Conservation (phyloP, 768 basidiomycete species). For the Boletus rubropictus region DNA sequence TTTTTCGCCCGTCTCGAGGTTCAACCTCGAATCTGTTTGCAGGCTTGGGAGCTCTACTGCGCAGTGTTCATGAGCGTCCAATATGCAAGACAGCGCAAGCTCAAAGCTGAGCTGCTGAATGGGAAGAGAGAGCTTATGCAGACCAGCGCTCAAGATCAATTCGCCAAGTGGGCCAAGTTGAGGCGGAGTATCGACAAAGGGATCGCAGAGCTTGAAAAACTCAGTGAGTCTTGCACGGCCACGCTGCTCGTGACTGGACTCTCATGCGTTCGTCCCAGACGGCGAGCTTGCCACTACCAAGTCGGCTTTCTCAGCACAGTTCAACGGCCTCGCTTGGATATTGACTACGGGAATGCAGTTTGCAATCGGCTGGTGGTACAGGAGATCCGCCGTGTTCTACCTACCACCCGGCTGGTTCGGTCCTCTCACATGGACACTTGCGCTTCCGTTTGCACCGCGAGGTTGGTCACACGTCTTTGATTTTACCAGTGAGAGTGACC, state of each 20-base stretch:
- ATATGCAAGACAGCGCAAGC: constrained; percentile 53
- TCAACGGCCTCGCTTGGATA: constrained; percentile 72
- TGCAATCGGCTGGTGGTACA: constrained; percentile 85
- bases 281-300: constrained; percentile 55
- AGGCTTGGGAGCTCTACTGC: constrained; percentile 74
- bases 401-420: constrained; percentile 89
- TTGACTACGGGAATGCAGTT: constrained; percentile 86
- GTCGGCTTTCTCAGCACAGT: constrained; percentile 60
- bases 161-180: constrained; percentile 97
- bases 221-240: constrained; percentile 57
- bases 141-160: constrained; percentile 95
- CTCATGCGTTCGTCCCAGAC: constrained; percentile 44
- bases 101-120: constrained; percentile 74
- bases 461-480: constrained; percentile 42
- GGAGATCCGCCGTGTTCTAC: constrained; percentile 87
- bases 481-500: not conserved
- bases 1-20: not conserved
- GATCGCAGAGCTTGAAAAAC: constrained; percentile 81
- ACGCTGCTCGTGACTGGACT: not conserved
- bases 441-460: constrained; percentile 85
- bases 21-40: constrained; percentile 5
- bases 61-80: constrained; percentile 55
- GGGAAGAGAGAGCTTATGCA: constrained; percentile 81
- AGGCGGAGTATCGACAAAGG: constrained; percentile 88
- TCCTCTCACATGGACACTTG: constrained; percentile 80